A percentile compares a stretch with the other conserved stretches of the same genome.
phyloP scores from a whole-genome alignment of 2,329 filamentous ascomycete genomes.

The Alternaria rosae region DNA sequence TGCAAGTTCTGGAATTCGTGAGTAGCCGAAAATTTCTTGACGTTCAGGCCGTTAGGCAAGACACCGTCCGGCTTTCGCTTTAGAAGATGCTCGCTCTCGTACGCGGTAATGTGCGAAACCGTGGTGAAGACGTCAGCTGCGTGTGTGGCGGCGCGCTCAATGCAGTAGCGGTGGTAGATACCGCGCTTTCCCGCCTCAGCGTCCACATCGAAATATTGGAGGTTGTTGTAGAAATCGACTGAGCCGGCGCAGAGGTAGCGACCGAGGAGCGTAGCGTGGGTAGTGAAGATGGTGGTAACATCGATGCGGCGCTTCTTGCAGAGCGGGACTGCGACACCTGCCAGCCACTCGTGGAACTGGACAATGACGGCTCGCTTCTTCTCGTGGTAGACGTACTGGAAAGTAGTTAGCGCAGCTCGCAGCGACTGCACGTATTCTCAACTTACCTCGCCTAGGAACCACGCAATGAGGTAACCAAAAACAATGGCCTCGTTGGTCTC shows the following conservation, averaged over 20 bases:
- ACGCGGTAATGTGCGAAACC: slow-evolving; percentile 97
- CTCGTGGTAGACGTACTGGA: slow-evolving; percentile 90
- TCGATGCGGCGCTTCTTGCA: slow-evolving; percentile 95
- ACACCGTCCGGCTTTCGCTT: slow-evolving; percentile 98
- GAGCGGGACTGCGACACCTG: slow-evolving; percentile 89
- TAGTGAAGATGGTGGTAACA: slow-evolving; percentile 97
- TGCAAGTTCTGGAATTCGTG: slow-evolving; percentile 99
- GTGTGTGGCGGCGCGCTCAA: slow-evolving; percentile 92
- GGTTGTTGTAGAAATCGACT: slow-evolving; percentile 99
- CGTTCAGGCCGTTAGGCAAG: slow-evolving; percentile 93
- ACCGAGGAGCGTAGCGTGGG: slow-evolving; percentile 92
- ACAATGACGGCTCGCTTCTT: slow-evolving; percentile 91
- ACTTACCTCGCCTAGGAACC: slow-evolving; percentile 93
- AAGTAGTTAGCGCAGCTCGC: slow-evolving; percentile 21
- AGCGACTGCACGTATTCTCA: slow-evolving; percentile 1
- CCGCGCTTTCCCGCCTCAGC: slow-evolving; percentile 96
- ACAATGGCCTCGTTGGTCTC: slow-evolving; percentile 98
- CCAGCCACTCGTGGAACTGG: slow-evolving; percentile 98
- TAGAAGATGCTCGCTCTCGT: slow-evolving; percentile 95
- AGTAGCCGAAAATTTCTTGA: slow-evolving; percentile 97
- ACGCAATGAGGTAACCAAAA: slow-evolving; percentile 95
- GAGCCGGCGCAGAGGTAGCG: slow-evolving; percentile 96
- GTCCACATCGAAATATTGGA: slow-evolving; percentile 96
- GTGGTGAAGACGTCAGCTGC: slow-evolving; percentile 97
- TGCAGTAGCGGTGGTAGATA: slow-evolving; percentile 98